Evolutionary conservation across 257 asterid species (phyloP), one percentile per base, ranked within the genome.

Genomic region (Jacaranda mimosifolia): DNA sequence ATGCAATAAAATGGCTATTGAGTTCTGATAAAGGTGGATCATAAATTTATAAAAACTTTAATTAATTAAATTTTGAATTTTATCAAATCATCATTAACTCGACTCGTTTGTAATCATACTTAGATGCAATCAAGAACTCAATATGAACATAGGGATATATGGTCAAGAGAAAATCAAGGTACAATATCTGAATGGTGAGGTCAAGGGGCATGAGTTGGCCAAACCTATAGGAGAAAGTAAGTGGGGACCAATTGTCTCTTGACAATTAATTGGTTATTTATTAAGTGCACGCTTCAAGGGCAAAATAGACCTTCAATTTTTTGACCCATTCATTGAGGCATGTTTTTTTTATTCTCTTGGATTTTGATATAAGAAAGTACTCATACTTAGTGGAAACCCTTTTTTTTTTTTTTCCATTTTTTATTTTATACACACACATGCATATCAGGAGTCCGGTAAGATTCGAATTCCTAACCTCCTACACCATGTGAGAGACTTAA

Each of bases 131-230:
- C 51, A 56, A 64, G 18, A 42, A 15, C 35, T 72, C 26, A 70
- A 69, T 85, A 66, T 79, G 88, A 85, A 85, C 82, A 68, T 26
- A 52, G 60, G 77, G 49, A 42, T 42, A 42, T 42, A 46, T 60
- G 77, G 74, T 77, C 14, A 65, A 55, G 68, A 66, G 63, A 60
- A 76, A 81, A 60, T 73, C 74, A 38, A 73, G 40, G 19, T 21
- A 40, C 40, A 36, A 42, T 57, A 73, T 73, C 66, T 77, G 85
- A 81, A 73, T 38, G 35, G 80, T 42, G 4, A 42, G 9, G 32
- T 77, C 77, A 81, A 59, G 42, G 55, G 62, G 57, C 36, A 77
- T 72, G 79, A 77, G 79, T 59, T 77, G 77, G 63, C 72, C 5
- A 15, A 35, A 58, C 42, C 11, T 15, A 19, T 46, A 58, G 38